Conservation (phyloP, 2,329 filamentous ascomycete genomes). For the Chrysoporthe austroafricana region DNA sequence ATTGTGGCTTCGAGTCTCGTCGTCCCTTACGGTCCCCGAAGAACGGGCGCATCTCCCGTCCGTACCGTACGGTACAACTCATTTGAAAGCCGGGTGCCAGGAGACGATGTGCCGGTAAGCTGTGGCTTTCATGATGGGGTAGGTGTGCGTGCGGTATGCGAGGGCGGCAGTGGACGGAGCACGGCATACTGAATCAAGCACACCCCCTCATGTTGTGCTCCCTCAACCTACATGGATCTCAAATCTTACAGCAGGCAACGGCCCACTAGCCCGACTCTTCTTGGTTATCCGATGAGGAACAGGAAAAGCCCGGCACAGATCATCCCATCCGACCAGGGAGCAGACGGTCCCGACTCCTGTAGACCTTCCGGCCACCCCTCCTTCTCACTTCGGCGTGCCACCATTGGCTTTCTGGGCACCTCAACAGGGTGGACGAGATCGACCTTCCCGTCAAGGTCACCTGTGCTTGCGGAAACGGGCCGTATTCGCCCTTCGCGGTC, state of each 20-base stretch:
- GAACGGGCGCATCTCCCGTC: slow-evolving; percentile 2
- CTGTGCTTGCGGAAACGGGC: slow-evolving; percentile 22
- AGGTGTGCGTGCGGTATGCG: not conserved
- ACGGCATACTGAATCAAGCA: slow-evolving; percentile 16
- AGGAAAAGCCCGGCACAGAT: slow-evolving; percentile 16
- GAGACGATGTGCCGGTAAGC: slow-evolving; percentile 20
- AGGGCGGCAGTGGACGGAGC: slow-evolving; percentile 6
- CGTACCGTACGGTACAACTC: slow-evolving; percentile 13
- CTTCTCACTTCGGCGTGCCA: slow-evolving; percentile 21
- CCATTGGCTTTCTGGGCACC: slow-evolving; percentile 19
- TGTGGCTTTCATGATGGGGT: slow-evolving; percentile 25
- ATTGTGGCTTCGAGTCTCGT: slow-evolving; percentile 11
- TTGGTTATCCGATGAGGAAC: slow-evolving; percentile 7
- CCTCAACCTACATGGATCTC: slow-evolving; percentile 19
- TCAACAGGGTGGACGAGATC: slow-evolving; percentile 17
- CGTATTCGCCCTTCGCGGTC: slow-evolving; percentile 14
- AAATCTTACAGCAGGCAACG: slow-evolving; percentile 19
- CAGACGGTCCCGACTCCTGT: not conserved
- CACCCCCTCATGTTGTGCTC: slow-evolving; percentile 30
- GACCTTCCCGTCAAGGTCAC: slow-evolving; percentile 22
- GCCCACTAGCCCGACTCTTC: slow-evolving; percentile 2
- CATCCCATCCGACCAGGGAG: slow-evolving; percentile 10
- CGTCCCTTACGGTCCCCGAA: not conserved
- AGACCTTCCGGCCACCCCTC: slow-evolving; percentile 8
- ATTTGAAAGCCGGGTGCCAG: slow-evolving; percentile 7